A percentile compares a stretch with the other conserved stretches of the same genome.
Evolutionary conservation across 78 protist species (phyloP).

Genomic region (Thecamonas trahens): DNA sequence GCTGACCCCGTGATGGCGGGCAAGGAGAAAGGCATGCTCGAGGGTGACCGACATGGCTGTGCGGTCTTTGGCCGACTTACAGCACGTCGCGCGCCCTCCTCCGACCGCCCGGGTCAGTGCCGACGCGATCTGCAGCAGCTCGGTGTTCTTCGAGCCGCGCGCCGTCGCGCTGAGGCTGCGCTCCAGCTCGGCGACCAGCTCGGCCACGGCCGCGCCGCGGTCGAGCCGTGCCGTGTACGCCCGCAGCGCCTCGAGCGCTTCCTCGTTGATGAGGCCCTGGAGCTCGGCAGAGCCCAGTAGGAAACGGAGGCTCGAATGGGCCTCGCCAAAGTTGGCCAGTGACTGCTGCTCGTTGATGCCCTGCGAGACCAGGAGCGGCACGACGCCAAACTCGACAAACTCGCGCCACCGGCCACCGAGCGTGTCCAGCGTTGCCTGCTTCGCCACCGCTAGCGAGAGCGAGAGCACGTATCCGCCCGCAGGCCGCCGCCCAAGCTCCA

Average conservation of each 20-base stretch:
- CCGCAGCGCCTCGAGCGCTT: not conserved
- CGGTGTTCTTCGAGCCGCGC: not conserved
- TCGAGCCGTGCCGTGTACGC: not conserved
- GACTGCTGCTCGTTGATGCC: slow-evolving; percentile 2
- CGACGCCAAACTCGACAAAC: not conserved
- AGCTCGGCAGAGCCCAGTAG: not conserved
- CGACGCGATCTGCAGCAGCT: not conserved
- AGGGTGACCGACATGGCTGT: not conserved
- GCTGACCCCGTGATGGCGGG: not conserved
- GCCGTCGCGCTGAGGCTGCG: not conserved
- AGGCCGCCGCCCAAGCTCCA: too few relatives aligned
- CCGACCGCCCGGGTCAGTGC: not conserved
- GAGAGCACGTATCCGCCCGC: too few relatives aligned
- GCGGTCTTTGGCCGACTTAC: slow-evolving; percentile 4
- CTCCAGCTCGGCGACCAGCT: not conserved
- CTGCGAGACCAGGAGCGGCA: not conserved
- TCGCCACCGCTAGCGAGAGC: too few relatives aligned
- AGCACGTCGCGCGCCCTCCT: not conserved
- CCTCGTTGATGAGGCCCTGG: not conserved
- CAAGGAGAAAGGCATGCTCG: not conserved
- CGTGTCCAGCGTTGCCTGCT: too few relatives aligned
- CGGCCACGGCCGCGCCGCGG: not conserved
- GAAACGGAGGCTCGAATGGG: too few relatives aligned
- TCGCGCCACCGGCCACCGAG: too few relatives aligned
- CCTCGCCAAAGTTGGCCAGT: not conserved